Conservation (phyloP, 306 rosid species). For the Ceratonia siliqua region DNA sequence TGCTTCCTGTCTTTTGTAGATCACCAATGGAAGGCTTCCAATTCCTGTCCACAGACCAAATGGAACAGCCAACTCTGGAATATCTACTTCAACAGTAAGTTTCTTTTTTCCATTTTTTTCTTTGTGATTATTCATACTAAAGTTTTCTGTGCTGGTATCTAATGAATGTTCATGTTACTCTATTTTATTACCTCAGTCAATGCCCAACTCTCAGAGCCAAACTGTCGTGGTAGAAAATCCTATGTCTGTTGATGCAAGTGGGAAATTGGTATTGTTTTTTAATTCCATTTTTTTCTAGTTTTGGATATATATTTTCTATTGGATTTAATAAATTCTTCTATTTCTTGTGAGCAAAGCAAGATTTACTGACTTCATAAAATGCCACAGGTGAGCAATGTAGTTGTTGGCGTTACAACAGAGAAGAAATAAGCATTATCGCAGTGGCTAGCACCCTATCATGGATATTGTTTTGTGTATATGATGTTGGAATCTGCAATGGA, state of each 20-base stretch:
- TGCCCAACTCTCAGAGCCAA: constrained; percentile 76
- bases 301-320: neutral
- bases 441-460: constrained; percentile 14
- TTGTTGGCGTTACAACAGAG: constrained; percentile 86
- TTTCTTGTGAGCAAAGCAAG: constrained; percentile 12
- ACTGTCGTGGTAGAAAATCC: constrained; percentile 97
- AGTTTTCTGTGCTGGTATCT: constrained; percentile 24
- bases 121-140: neutral
- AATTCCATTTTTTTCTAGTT: neutral
- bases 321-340: neutral
- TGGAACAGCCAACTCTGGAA: constrained; percentile 62
- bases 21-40: constrained; percentile 67
- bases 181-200: constrained; percentile 38
- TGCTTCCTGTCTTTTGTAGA: constrained; percentile 43
- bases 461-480: constrained; percentile 39
- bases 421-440: constrained; percentile 55
- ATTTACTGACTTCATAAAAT: constrained; percentile 28
- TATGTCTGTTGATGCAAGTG: constrained; percentile 86
- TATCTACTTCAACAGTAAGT: constrained; percentile 77
- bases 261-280: constrained; percentile 68
- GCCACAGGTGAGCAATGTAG: constrained; percentile 92
- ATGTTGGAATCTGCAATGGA: constrained; percentile 30
- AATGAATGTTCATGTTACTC: neutral
- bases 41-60: constrained; percentile 74
- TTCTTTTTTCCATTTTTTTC: neutral